These are phyloP conservation scores for Myotisia sp. DNA, from an alignment of 2,329 filamentous ascomycete species.

Conservation along the genomic window DNA sequence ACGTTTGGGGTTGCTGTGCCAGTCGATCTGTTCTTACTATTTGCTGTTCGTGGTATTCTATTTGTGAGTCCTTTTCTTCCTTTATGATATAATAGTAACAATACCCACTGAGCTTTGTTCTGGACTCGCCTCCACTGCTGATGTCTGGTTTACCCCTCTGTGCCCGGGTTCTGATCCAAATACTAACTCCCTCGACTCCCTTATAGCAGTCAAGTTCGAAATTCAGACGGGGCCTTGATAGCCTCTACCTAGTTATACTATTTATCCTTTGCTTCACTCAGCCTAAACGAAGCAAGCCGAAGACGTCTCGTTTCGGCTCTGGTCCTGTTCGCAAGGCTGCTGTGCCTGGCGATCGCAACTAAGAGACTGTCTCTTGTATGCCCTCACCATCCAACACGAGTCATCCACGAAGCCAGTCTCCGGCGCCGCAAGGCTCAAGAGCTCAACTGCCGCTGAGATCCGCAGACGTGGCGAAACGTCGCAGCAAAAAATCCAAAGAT, in stretches of 20 bases:
- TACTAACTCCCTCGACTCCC: too few relatives aligned
- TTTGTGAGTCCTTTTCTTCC: too few relatives aligned
- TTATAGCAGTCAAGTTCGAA: too few relatives aligned
- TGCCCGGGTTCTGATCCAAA: too few relatives aligned
- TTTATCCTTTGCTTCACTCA: neutral
- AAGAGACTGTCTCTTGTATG: conserved; percentile 23
- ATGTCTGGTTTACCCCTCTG: too few relatives aligned
- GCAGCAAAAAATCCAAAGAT: conserved; percentile 26
- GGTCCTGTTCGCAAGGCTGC: neutral
- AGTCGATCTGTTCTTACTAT: too few relatives aligned
- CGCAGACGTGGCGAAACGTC: conserved; percentile 8
- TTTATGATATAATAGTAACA: too few relatives aligned
- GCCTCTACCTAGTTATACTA: neutral
- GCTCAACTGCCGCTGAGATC: conserved; percentile 11
- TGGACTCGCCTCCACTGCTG: too few relatives aligned
- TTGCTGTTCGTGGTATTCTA: too few relatives aligned
- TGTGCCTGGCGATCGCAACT: neutral
- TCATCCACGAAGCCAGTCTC: conserved; percentile 24
- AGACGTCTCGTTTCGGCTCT: neutral
- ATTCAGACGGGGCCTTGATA: too few relatives aligned
- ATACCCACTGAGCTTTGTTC: too few relatives aligned
- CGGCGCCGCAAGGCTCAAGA: conserved; percentile 20
- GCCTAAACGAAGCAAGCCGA: neutral
- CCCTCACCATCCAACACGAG: conserved; percentile 28
- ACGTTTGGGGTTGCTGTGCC: too few relatives aligned